Percentiles rank a stretch among this genome's conserved stretches.
Evolutionary conservation across 306 rosid genomes (phyloP).

Genomic region (Citrullus colocynthis): DNA sequence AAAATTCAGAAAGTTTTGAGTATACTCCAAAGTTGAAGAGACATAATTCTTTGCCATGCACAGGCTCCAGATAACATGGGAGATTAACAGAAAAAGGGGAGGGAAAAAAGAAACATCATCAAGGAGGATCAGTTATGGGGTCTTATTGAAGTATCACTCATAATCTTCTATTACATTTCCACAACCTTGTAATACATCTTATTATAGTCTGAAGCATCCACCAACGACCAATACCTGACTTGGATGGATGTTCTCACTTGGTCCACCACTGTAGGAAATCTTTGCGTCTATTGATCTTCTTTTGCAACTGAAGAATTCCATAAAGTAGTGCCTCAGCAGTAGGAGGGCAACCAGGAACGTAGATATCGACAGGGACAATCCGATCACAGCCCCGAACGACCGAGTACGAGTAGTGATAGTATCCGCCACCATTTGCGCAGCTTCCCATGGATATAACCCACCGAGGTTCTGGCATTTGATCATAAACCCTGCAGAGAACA

Average conservation of each 20-base stretch:
- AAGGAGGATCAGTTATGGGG: not conserved
- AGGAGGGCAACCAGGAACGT: conserved; percentile 97
- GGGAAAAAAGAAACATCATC: not conserved
- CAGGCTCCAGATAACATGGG: not conserved
- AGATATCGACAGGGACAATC: conserved; percentile 91
- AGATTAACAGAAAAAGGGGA: not conserved
- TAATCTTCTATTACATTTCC: not conserved
- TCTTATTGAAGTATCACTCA: conserved; percentile 5
- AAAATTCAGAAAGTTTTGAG: not conserved
- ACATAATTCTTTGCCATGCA: not conserved
- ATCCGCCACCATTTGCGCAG: conserved; percentile 99
- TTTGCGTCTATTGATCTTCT: conserved; percentile 95
- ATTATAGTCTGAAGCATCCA: conserved; percentile 22
- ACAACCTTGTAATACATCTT: conserved; percentile 22
- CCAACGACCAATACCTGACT: conserved; percentile 11
- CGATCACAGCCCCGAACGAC: conserved; percentile 95
- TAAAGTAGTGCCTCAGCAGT: conserved; percentile 91
- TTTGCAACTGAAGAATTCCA: conserved; percentile 95
- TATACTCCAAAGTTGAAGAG: not conserved
- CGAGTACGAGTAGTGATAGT: conserved; percentile 92
- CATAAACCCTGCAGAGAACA: conserved; percentile 68
- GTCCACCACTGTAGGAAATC: conserved; percentile 97
- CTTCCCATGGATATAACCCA: conserved; percentile 99
- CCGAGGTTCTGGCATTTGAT: conserved; percentile 98
- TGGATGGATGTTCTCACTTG: conserved; percentile 36